A percentile compares a stretch with the other conserved stretches of the same genome.
Evolutionary conservation across 176 grass and related monocot genomes (phyloP).

Genomic region (Tillandsia leiboldiana): DNA sequence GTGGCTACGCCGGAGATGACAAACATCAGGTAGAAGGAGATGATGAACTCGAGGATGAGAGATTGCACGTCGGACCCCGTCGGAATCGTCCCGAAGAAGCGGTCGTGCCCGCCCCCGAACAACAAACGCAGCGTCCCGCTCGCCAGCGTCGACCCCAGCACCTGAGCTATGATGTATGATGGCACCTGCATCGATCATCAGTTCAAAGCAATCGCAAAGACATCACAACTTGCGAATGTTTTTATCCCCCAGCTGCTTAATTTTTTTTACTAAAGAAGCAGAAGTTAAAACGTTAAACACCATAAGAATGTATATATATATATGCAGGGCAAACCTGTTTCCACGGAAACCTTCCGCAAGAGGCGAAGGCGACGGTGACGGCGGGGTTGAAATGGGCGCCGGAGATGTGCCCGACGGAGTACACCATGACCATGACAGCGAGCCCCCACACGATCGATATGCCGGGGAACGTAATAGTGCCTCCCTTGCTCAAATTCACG

Average conservation of each 20-base stretch:
- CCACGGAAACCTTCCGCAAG: conserved; percentile 83
- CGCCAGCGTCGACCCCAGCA: conserved; percentile 48
- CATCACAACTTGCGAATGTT: too few species aligned
- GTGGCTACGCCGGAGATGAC: conserved; percentile 82
- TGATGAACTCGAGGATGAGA: conserved; percentile 71
- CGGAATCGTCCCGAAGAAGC: conserved; percentile 55
- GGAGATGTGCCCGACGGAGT: conserved; percentile 88
- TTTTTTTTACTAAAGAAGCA: neutral
- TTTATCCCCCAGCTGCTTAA: neutral
- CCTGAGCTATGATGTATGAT: conserved; percentile 46
- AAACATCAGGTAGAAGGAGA: conserved; percentile 87
- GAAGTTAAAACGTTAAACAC: neutral
- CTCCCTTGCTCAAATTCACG: conserved; percentile 49
- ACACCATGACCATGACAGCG: conserved; percentile 86
- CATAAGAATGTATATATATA: too few species aligned
- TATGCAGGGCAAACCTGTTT: conserved; percentile 29
- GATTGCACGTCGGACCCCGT: conserved; percentile 57
- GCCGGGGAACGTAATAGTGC: conserved; percentile 66
- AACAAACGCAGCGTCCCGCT: conserved; percentile 55
- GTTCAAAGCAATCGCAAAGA: too few species aligned
- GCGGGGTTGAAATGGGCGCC: conserved; percentile 96
- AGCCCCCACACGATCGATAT: conserved; percentile 61
- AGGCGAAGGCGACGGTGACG: conserved; percentile 85
- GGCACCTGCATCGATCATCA: conserved; percentile 30
- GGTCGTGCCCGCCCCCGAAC: conserved; percentile 53